phyloP scores from a whole-genome alignment of 768 basidiomycete species.

The Lactarius evosmus region DNA sequence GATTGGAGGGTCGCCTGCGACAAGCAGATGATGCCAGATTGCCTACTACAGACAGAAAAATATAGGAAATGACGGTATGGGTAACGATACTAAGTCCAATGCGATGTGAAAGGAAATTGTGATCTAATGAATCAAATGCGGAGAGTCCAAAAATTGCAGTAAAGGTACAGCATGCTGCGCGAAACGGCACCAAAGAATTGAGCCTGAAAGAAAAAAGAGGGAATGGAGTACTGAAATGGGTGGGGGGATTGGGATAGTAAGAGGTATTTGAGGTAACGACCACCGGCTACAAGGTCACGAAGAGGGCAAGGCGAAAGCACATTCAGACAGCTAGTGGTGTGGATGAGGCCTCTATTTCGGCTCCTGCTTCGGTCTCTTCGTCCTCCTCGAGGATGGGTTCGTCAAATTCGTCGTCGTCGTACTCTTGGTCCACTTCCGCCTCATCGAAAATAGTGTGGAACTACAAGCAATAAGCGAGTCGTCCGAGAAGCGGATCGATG shows the following conservation, averaged over 20 bases:
- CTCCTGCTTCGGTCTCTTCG: conserved; percentile 40
- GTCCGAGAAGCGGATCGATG: conserved; percentile 34
- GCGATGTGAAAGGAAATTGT: conserved; percentile 18
- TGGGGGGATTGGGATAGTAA: conserved; percentile 4
- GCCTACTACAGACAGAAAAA: conserved; percentile 26
- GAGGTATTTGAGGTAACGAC: conserved; percentile 1
- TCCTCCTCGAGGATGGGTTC: conserved; percentile 67
- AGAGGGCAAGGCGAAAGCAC: neutral
- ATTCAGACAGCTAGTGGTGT: conserved; percentile 6
- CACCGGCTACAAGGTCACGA: neutral
- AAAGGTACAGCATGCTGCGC: conserved; percentile 23
- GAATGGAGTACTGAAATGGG: conserved; percentile 4
- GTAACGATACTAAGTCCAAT: conserved; percentile 24
- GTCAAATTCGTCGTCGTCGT: conserved; percentile 65
- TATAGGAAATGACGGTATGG: conserved; percentile 19
- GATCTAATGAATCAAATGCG: conserved; percentile 17
- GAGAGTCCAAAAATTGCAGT: conserved; percentile 20
- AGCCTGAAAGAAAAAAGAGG: conserved; percentile 6
- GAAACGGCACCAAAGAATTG: conserved; percentile 8
- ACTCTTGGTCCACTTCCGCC: conserved; percentile 41
- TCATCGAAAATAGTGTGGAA: conserved; percentile 68
- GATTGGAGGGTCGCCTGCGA: conserved; percentile 19
- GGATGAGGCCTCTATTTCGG: conserved; percentile 12
- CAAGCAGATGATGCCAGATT: conserved; percentile 21
- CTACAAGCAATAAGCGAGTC: conserved; percentile 39